These are phyloP conservation scores for Adansonia gregorii DNA, from an alignment of 441 rosid species.

Conservation along the genomic window DNA sequence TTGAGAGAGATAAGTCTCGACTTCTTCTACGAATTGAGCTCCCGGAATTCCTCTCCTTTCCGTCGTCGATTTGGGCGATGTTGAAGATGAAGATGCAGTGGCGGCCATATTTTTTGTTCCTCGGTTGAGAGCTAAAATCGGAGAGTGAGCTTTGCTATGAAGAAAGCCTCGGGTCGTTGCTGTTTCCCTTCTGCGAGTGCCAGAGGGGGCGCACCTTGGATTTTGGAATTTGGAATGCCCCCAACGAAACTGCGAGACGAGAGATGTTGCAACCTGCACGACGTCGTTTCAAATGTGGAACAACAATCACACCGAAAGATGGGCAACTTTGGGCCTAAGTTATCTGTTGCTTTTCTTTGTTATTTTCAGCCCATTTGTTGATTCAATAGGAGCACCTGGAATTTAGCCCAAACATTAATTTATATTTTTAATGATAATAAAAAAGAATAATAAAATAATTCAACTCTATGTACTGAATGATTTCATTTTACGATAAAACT, in stretches of 20 bases:
- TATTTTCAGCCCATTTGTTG: background rate
- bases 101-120: conserved; percentile 14
- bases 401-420: no score
- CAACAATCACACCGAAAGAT: background rate
- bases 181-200: background rate
- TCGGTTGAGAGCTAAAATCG: background rate
- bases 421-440: no score
- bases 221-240: background rate
- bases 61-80: conserved; percentile 27
- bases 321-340: background rate
- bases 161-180: background rate
- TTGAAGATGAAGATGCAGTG: conserved; percentile 25
- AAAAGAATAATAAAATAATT: no score
- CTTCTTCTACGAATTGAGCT: conserved; percentile 89
- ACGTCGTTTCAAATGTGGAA: background rate
- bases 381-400: background rate
- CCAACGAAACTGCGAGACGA: background rate
- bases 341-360: background rate
- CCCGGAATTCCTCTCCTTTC: conserved; percentile 97
- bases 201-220: background rate
- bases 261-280: background rate
- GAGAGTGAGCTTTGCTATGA: background rate
- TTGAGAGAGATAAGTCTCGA: conserved; percentile 65
- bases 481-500: no score
- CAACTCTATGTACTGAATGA: no score